Conservation (phyloP, 2,329 filamentous ascomycete genomes). For the Apiospora saccharicola region DNA sequence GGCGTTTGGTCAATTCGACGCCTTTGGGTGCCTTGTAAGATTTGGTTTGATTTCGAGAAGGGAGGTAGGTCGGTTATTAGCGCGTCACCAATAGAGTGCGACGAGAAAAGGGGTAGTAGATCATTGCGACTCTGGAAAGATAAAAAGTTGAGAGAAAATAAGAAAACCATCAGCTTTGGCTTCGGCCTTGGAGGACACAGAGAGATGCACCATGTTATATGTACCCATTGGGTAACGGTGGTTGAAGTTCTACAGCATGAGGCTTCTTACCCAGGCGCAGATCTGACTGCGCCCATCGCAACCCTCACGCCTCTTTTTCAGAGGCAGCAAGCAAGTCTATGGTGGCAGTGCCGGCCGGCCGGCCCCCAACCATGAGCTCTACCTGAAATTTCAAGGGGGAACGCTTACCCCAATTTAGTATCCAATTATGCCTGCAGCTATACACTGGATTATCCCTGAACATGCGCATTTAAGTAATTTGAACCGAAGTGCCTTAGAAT, state of each 20-base stretch:
- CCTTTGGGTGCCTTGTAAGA: conserved; percentile 5
- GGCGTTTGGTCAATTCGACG: background rate
- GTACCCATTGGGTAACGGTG: too few relatives aligned
- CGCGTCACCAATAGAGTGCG: background rate
- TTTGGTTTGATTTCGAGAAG: background rate
- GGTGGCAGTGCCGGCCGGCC: background rate
- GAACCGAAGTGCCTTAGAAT: background rate
- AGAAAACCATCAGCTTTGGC: background rate
- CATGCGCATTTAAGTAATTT: background rate
- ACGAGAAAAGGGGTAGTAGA: background rate
- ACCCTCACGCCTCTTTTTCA: background rate
- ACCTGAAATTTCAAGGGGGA: background rate
- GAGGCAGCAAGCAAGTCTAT: background rate
- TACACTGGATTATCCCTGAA: background rate
- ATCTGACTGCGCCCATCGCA: background rate
- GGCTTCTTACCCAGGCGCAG: background rate
- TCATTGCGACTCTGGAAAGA: background rate
- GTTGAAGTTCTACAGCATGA: background rate
- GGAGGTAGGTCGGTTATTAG: background rate
- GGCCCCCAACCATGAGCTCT: background rate
- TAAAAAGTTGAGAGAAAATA: background rate
- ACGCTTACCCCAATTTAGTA: background rate
- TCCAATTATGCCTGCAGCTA: background rate
- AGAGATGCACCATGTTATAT: background rate
- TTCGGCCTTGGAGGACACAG: background rate